Evolutionary conservation across 164 flowering plant genomes (phyloP).

Genomic region (Pachysandra terminalis): DNA sequence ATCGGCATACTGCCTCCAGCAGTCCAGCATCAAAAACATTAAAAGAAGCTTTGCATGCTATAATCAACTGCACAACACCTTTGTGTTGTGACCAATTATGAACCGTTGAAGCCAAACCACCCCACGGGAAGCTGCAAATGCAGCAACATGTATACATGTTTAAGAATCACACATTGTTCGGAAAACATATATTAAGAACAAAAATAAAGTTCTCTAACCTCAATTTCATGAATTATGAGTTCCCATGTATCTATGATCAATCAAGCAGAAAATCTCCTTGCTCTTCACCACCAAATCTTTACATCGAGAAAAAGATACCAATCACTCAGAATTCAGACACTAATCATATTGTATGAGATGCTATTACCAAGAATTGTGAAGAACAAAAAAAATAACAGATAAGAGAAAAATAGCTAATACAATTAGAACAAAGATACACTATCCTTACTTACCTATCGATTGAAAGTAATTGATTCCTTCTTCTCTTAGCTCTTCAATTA

Average conservation of each 20-base stretch:
- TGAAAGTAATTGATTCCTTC: neutral
- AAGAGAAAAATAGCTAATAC: neutral
- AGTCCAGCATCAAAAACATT: constrained; percentile 47
- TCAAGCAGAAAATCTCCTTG: neutral
- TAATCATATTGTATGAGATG: neutral
- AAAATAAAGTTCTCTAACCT: neutral
- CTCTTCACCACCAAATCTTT: neutral
- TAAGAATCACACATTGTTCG: neutral
- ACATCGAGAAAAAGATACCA: neutral
- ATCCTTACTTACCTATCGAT: neutral
- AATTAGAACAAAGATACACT: neutral
- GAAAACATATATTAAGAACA: neutral
- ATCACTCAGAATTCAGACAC: neutral
- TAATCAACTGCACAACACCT: constrained; percentile 8
- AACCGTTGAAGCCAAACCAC: constrained; percentile 4
- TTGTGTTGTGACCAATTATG: constrained; percentile 9
- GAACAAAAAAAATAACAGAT: neutral
- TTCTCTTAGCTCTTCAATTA: neutral
- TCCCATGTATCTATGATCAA: neutral
- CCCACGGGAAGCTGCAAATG: neutral
- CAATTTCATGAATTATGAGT: neutral
- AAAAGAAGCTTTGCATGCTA: constrained; percentile 22
- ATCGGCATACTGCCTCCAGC: constrained; percentile 88
- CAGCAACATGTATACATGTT: neutral
- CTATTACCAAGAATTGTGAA: neutral